Base-by-base conservation (phyloP, 176 grass and related monocot species). In the Tillandsia fasciculata region DNA sequence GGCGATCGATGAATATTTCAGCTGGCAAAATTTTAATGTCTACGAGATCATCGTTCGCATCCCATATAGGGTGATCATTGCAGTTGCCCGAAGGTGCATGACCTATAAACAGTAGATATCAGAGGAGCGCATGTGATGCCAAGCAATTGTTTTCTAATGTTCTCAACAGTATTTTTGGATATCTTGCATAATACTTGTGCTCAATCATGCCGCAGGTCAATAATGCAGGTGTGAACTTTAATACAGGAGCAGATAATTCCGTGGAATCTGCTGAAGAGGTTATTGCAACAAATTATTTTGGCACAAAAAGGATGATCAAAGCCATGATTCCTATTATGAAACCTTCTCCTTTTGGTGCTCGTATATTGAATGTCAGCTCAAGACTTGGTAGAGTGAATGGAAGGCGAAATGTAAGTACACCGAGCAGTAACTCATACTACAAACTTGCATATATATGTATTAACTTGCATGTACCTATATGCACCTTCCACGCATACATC, bases 171-270 rank as follows among this genome's bases (percentile, higher is more conserved):
- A 48, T 10, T 13, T 33, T 66, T 59, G 56, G 64, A n/a, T 33
- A 22, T 12, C 26, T 51, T 22, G 17, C n/a, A 12, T 47, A 1
- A 52, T 18, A 22, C 14, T 29, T 66, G 26, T 51, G 22, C 48
- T 64, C 24, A 66, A 49, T 48, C 18, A 58, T 69, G 18, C 64
- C 81, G 70, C 79, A 92, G 94, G 75, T 97, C 61, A 97, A 97
- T 74, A 93, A 93, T 90, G 94, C 86, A 76, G 94, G 89, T 61
- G 86, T 93, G 9, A 97, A 97, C 78, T 97, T 97, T 78, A 97
- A 92, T 47, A 83, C 59, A 71, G 94, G 94, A 59, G 51, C 84
- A 49, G 77, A 85, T 72, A 97, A 93, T 69, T 90, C 89, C 58
- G 87, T 97, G 69, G 87, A 86, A 51, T 92, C 87, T 59, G 79